Base-by-base conservation (phyloP, 2,329 filamentous ascomycete species). In the Elsinoe fawcettii region DNA sequence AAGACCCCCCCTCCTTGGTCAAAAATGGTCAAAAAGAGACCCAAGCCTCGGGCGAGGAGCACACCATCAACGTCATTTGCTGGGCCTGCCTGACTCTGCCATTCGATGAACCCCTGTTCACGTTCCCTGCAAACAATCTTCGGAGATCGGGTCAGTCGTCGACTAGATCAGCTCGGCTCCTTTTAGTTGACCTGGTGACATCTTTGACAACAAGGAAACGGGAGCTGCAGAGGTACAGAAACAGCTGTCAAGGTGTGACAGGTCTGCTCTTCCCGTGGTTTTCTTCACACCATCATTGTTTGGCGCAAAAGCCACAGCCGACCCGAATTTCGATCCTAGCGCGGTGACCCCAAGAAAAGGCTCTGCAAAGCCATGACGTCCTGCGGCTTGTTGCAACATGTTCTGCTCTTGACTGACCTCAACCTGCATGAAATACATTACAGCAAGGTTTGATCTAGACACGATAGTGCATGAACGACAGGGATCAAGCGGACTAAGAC, bases 11-110 rank as follows among this genome's bases (percentile, higher is more conserved):
- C 18, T 11, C n/a, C 16, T 25, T 18, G 22, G 30, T 18, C 5
- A 20, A 32, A 51, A 34, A 25, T 18, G 4, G 25, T 20, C 44
- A 51, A 51, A 32, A 25, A 32, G 25, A 11, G 25, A 51, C 25
- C 46, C 46, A 51, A 51, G 46, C 49, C 20, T 53, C 32, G 49
- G 49, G 49, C 16, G 49, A 53, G 14, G 49, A 53, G 30, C 27
- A 18, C n/a, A 23, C 27, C n/a, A 23, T 7, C 49, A 27, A 53
- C 49, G 49, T 53, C 49, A 53, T 53, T 53, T 23, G 23, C 7
- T 30, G 23, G 44, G 16, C 23, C n/a, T 34, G 27, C 44, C 23
- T 30, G 25, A 51, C 27, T 30, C 25, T 32, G 11, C 25, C 25
- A 53, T 25, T 22, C 32, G 16, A 37, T 11, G 18, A 53, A 53